Base-by-base conservation (phyloP, 2,329 filamentous ascomycete species). In the Botrytis galanthina region DNA sequence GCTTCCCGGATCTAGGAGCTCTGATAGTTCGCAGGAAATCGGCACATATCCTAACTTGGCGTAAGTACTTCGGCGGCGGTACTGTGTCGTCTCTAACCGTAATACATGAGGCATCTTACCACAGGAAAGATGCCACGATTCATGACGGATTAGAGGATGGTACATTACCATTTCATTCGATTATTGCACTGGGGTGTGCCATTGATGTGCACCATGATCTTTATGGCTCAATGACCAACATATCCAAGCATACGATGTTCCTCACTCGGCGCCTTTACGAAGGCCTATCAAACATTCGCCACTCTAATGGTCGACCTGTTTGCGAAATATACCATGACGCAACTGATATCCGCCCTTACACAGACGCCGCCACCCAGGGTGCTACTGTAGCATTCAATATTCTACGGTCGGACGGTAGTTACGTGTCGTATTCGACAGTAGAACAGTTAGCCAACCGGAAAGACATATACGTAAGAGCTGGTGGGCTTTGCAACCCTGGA, bases 111-210 rank as follows among this genome's bases (percentile, higher is more conserved):
- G 89, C 93, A 78, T 87, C 90, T 75, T 97, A 94, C 91, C 93
- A 97, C 83, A 91, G 90, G 0, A 97, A 97, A 80, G 85, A 87
- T 18, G 83, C 86, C 32, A 88, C 87, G 39, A 84, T 97, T 1
- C 95, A 98, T 79, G 92, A 94, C 75, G 88, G 90, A 57, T 84
- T 98, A 1, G 95, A 98, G 81, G 95, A 98, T 80, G 95, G 95
- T 1, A 98, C 95, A 0, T 82, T 97, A 7, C 94, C 95, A 0
- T 91, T 98, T 72, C 95, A 98, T 82, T 97, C 84, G 80, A 97
- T 98, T 75, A 86, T 97, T 73, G 95, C 95, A 3, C 84, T 97
- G 12, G 91, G 92, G 74, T 85, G 88, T 18, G 95, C 95, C 0
- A 86, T 98, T 76, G 84, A 89, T 32, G 86, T 90, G 0, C 93